phyloP scores from a whole-genome alignment of 2,329 filamentous ascomycete species.

The Trichoderma sp. region DNA sequence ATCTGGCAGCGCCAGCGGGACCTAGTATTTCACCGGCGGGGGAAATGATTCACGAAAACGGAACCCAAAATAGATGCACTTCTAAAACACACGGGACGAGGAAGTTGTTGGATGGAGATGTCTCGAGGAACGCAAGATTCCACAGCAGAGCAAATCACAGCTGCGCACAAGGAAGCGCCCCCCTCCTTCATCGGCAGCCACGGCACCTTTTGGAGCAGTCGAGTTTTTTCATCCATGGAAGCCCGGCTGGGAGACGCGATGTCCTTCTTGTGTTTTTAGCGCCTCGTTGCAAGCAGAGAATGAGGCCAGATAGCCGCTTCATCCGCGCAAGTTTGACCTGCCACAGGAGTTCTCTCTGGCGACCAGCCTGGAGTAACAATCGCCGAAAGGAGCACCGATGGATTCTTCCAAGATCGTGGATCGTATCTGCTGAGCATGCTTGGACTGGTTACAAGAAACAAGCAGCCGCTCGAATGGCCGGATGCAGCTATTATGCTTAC shows the following conservation, averaged over 20 bases:
- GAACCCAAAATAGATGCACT: not conserved
- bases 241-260: constrained; percentile 25
- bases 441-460: too few species aligned
- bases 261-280: not conserved
- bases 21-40: not conserved
- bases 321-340: constrained; percentile 31
- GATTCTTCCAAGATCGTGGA: too few species aligned
- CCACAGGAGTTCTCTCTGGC: constrained; percentile 3
- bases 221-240: too few species aligned
- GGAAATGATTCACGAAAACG: not conserved
- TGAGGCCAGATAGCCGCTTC: constrained; percentile 36
- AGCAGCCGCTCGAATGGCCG: too few species aligned
- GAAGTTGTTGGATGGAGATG: not conserved
- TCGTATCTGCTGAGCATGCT: not conserved
- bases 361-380: constrained; percentile 4
- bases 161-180: not conserved
- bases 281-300: constrained; percentile 8
- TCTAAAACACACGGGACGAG: too few species aligned
- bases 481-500: too few species aligned
- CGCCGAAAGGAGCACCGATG: constrained; percentile 2
- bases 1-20: not conserved
- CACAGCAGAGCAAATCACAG: constrained; percentile 9
- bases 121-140: not conserved
- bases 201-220: constrained; percentile 36
- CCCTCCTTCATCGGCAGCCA: constrained; percentile 35